These are phyloP conservation scores for Penicillium coffeae DNA, from an alignment of 495 filamentous ascomycete genomes.

Conservation along the genomic window DNA sequence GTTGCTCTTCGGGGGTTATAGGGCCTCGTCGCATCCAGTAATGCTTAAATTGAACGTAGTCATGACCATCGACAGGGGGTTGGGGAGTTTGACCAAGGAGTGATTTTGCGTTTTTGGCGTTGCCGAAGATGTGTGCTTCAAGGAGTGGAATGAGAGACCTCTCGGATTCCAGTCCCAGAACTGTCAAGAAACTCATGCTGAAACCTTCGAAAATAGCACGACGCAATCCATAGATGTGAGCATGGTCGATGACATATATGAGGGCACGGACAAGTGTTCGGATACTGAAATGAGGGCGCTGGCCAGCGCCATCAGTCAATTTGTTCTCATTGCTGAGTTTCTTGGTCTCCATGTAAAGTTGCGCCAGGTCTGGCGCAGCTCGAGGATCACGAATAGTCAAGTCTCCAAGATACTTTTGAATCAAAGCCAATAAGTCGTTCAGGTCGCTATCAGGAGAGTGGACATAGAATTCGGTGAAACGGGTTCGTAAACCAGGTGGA, in stretches of 20 bases:
- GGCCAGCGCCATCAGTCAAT: constrained; percentile 88
- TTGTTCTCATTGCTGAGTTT: constrained; percentile 72
- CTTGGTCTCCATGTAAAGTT: constrained; percentile 83
- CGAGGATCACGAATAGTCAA: constrained; percentile 60
- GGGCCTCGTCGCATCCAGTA: constrained; percentile 86
- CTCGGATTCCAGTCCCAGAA: constrained; percentile 76
- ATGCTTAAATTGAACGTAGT: constrained; percentile 84
- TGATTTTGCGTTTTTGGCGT: constrained; percentile 59
- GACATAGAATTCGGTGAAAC: constrained; percentile 94
- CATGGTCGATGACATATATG: constrained; percentile 79
- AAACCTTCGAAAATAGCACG: constrained; percentile 91
- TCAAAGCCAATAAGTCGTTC: constrained; percentile 77
- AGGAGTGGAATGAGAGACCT: constrained; percentile 73
- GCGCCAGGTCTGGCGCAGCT: constrained; percentile 70
- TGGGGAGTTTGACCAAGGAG: constrained; percentile 70
- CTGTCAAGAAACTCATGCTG: constrained; percentile 94
- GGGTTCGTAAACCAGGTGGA: constrained; percentile 73
- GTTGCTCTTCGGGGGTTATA: constrained; percentile 61
- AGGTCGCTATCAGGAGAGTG: constrained; percentile 79
- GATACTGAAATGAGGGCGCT: constrained; percentile 93
- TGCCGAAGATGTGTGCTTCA: constrained; percentile 71
- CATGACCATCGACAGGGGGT: constrained; percentile 66
- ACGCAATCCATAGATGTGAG: constrained; percentile 80
- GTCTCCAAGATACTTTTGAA: constrained; percentile 77
- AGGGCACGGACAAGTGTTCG: constrained; percentile 89